phyloP scores from a whole-genome alignment of 176 grass and related monocot genomes.

The Aegilops tauschii region DNA sequence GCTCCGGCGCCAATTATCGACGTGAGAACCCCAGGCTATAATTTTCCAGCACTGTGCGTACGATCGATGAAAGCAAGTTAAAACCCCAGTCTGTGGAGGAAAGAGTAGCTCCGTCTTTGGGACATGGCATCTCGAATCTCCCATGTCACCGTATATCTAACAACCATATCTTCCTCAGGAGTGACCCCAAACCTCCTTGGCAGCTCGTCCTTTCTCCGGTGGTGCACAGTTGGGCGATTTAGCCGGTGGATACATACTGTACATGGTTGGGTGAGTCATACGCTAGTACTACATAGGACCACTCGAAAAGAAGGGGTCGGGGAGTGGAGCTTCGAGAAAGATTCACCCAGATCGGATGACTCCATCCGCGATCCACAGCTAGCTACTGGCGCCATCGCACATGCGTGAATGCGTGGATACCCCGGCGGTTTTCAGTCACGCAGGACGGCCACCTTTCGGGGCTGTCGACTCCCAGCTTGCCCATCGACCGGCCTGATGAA shows the following conservation, averaged over 20 bases:
- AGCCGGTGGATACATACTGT: conserved; percentile 9
- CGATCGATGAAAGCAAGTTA: neutral
- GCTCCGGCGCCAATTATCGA: neutral
- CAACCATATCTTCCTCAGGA: conserved; percentile 35
- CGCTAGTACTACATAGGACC: neutral
- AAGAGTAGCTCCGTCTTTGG: conserved; percentile 31
- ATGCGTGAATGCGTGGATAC: conserved; percentile 19
- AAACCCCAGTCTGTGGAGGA: neutral
- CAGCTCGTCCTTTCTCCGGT: neutral
- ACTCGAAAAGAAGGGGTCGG: neutral
- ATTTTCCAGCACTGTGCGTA: neutral
- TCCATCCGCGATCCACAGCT: conserved; percentile 33
- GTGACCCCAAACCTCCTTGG: neutral
- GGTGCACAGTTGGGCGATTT: conserved; percentile 18
- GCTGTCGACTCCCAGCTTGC: neutral
- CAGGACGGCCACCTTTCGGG: conserved; percentile 2
- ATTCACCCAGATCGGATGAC: conserved; percentile 39
- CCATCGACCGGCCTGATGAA: neutral
- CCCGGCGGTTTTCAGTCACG: neutral
- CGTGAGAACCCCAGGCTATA: neutral
- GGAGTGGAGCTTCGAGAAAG: conserved; percentile 31
- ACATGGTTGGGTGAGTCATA: neutral
- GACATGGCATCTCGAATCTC: conserved; percentile 17
- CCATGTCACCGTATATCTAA: conserved; percentile 40
- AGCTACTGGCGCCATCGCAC: neutral